Evolutionary conservation across 768 basidiomycete species (phyloP).

Genomic region (Mycena haematopus): DNA sequence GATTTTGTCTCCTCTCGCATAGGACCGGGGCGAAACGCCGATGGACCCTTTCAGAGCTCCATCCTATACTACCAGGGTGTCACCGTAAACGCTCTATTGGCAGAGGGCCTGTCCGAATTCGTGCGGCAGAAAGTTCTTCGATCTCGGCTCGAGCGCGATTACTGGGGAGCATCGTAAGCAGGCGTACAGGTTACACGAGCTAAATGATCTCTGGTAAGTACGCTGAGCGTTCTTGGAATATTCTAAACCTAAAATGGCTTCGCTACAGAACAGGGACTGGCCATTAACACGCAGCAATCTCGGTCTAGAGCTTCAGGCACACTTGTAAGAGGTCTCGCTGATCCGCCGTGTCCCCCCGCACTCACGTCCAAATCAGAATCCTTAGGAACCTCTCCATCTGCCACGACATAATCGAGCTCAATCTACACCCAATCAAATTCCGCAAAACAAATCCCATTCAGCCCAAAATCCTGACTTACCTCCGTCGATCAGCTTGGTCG

Average conservation of each 20-base stretch:
- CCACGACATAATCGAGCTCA: too few species aligned
- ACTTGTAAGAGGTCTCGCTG: too few species aligned
- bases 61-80: not conserved
- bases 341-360: too few species aligned
- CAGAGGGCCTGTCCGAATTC: not conserved
- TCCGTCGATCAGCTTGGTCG: too few species aligned
- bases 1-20: constrained; percentile 1
- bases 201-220: not conserved
- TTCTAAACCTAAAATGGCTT: not conserved
- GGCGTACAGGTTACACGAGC: not conserved
- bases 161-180: not conserved
- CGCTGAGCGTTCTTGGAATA: not conserved
- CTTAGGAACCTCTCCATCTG: too few species aligned
- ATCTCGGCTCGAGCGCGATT: not conserved
- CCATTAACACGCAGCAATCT: too few species aligned
- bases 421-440: too few species aligned
- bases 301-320: too few species aligned
- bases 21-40: not conserved
- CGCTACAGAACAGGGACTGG: too few species aligned
- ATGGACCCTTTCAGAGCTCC: not conserved
- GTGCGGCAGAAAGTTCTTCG: not conserved
- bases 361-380: too few species aligned
- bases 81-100: not conserved
- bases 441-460: too few species aligned
- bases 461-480: too few species aligned